phyloP scores from a whole-genome alignment of 495 filamentous ascomycete species.

The Xylaria flabelliformis region DNA sequence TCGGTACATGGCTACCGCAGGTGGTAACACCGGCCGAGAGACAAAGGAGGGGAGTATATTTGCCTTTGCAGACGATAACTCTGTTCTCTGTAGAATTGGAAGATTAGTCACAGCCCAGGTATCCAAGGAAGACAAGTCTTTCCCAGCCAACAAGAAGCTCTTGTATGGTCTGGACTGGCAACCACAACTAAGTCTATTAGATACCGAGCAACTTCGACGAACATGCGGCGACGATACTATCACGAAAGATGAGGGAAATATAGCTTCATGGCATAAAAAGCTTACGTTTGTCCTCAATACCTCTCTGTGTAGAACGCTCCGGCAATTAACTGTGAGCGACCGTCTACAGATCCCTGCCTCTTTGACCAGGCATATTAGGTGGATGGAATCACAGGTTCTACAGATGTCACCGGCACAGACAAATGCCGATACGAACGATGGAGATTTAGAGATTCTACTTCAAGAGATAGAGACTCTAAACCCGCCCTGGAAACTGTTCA shows the following conservation, averaged over 20 bases:
- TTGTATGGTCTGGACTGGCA: constrained; percentile 43
- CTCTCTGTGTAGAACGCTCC: constrained; percentile 27
- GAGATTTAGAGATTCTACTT: constrained; percentile 25
- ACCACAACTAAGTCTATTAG: constrained; percentile 41
- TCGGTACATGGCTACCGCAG: constrained; percentile 29
- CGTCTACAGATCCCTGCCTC: constrained; percentile 20
- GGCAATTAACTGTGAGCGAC: constrained; percentile 26
- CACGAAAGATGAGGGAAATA: constrained; percentile 29
- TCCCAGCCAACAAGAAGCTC: constrained; percentile 31
- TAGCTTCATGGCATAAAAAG: constrained; percentile 29
- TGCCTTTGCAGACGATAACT: constrained; percentile 39
- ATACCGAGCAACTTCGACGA: constrained; percentile 29
- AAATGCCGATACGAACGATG: background rate
- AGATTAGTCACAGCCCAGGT: constrained; percentile 31
- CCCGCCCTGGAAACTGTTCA: constrained; percentile 38
- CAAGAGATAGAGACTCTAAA: constrained; percentile 31
- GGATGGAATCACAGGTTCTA: constrained; percentile 35
- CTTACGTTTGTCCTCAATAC: constrained; percentile 29
- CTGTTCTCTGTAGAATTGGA: constrained; percentile 35
- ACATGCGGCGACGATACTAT: constrained; percentile 29
- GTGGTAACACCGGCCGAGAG: constrained; percentile 17
- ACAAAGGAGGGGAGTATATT: constrained; percentile 34
- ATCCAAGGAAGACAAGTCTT: constrained; percentile 22
- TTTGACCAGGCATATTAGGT: constrained; percentile 34
- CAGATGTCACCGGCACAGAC: constrained; percentile 2